phyloP scores from a whole-genome alignment of 176 grass and related monocot genomes.

The Aegilops speltoides region DNA sequence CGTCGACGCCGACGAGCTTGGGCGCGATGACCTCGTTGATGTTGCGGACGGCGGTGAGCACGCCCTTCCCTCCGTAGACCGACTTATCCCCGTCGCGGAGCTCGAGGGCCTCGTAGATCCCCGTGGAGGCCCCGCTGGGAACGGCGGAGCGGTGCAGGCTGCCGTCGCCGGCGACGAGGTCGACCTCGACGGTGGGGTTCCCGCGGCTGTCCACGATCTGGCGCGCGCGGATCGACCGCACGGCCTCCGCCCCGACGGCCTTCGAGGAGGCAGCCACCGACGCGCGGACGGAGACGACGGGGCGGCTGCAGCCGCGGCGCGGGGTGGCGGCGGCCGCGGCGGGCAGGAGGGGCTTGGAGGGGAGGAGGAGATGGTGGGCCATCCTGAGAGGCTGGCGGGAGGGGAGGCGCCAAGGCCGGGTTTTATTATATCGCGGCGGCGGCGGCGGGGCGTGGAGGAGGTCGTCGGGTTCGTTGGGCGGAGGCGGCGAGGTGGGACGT shows the following conservation, averaged over 20 bases:
- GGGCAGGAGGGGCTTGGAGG: slow-evolving; percentile 43
- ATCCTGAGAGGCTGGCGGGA: neutral
- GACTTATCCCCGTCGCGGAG: slow-evolving; percentile 80
- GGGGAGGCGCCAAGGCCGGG: neutral
- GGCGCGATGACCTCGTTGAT: slow-evolving; percentile 88
- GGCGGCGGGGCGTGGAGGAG: slow-evolving; percentile 29
- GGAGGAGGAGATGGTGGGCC: slow-evolving; percentile 44
- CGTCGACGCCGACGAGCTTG: slow-evolving; percentile 84
- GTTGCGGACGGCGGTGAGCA: slow-evolving; percentile 80
- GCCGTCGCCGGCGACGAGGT: slow-evolving; percentile 66
- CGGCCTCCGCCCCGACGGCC: slow-evolving; percentile 28
- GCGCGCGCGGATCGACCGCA: slow-evolving; percentile 79
- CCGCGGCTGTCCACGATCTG: slow-evolving; percentile 98
- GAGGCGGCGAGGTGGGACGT: slow-evolving; percentile 29
- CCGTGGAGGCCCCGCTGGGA: slow-evolving; percentile 90
- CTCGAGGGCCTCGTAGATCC: slow-evolving; percentile 97
- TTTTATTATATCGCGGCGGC: slow-evolving; percentile 9
- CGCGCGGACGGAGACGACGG: slow-evolving; percentile 44
- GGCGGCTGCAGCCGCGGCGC: neutral
- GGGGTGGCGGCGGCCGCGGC: slow-evolving; percentile 4
- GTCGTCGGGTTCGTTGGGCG: slow-evolving; percentile 20
- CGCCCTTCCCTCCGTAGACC: slow-evolving; percentile 91
- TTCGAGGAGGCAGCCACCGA: neutral
- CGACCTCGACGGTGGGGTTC: slow-evolving; percentile 96
- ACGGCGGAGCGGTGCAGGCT: slow-evolving; percentile 81